Base-by-base conservation (phyloP, 441 rosid species). In the Biscutella laevigata region DNA sequence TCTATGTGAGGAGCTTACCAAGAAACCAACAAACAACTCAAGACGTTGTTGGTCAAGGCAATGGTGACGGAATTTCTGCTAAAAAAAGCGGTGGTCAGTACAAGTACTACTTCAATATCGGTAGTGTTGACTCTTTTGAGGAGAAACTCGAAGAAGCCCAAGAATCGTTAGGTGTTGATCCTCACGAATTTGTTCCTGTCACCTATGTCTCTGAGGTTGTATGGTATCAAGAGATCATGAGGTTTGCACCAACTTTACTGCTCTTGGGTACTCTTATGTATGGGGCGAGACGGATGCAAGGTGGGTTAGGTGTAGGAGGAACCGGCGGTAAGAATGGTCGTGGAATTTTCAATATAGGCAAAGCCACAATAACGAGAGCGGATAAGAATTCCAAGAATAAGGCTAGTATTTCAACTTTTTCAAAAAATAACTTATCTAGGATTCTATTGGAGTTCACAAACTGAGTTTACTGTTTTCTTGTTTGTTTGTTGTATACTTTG, bases 291-390 rank as follows among this genome's bases (percentile, higher is more conserved):
- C 67, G 74, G 62, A 78, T 83, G 84, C 84, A 80, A 68, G 74
- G 81, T 1, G 86, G 80, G 28, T 49, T 83, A 6, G 87, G 90
- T 27, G 79, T 78, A 25, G 89, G 89, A 12, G 83, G 82, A 4
- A 30, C 79, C 4, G 84, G 84, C 12, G 83, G 86, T 16, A 77
- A 54, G 68, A 79, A 79, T 39, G 83, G 70, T 19, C 81, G 86
- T 36, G 89, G 86, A 42, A 83, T 83, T 53, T 83, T 83, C 64
- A 83, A 77, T 69, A 80, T 83, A n/a, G 91, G 91, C 34, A 83
- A 83, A 67, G 87, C 83, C 20, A 81, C 82, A 29, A 71, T 80
- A 39, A 80, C 74, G 2, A 76, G 82, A 70, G 77, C 77, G 12
- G 91, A 83, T 59, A 83, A 80, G 67, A 75, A 83, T 63, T 60